Conservation (phyloP, 2,329 filamentous ascomycete species). For the Apiospora arundinis region DNA sequence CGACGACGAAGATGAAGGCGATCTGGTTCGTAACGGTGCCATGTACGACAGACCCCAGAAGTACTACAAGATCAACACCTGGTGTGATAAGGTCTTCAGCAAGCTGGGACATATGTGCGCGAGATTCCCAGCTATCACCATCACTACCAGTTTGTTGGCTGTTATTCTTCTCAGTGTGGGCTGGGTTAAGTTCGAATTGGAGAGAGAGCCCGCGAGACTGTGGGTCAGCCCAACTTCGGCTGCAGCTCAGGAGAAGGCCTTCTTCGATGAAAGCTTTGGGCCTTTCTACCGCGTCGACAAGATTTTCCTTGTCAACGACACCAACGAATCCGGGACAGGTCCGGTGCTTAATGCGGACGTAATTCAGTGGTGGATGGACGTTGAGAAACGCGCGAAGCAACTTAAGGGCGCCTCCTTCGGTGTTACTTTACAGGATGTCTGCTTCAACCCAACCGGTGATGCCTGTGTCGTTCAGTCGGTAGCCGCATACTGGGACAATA, state of each 20-base stretch:
- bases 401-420: constrained; percentile 74
- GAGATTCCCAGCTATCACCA: constrained; percentile 83
- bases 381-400: constrained; percentile 78
- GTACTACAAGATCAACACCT: constrained; percentile 83
- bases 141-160: constrained; percentile 74
- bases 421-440: constrained; percentile 80
- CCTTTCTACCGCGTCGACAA: constrained; percentile 96
- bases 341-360: constrained; percentile 90
- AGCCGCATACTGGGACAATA: constrained; percentile 83
- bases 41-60: constrained; percentile 80
- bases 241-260: constrained; percentile 90
- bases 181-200: constrained; percentile 88
- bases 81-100: constrained; percentile 81
- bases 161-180: constrained; percentile 83
- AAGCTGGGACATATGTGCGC: constrained; percentile 82
- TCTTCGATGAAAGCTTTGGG: constrained; percentile 92
- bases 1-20: constrained; percentile 94
- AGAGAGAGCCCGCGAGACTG: constrained; percentile 86
- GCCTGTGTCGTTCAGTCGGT: constrained; percentile 93
- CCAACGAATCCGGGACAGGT: constrained; percentile 63
- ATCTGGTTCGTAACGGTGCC: constrained; percentile 76
- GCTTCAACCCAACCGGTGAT: constrained; percentile 89
- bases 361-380: constrained; percentile 89
- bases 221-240: constrained; percentile 97
- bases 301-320: constrained; percentile 92